A percentile compares a stretch with the other conserved stretches of the same genome.
These are phyloP conservation scores for Pseudocercospora eumusae DNA, from an alignment of 2,329 filamentous ascomycete species.

Conservation along the genomic window DNA sequence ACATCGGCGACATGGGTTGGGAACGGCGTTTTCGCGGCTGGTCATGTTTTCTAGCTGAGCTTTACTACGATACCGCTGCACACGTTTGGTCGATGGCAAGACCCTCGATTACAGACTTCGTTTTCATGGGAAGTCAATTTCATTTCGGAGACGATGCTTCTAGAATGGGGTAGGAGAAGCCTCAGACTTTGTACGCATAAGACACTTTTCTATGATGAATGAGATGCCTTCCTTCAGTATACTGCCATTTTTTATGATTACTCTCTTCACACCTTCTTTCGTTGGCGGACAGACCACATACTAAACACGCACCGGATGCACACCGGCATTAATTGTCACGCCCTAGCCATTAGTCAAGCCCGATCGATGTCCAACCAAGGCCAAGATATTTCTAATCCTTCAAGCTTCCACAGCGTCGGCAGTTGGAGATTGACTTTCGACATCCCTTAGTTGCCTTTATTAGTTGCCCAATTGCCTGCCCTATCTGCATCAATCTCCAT, in stretches of 20 bases:
- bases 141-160: neutral
- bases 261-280: neutral
- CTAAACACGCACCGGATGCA: neutral
- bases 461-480: constrained; percentile 7
- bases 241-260: neutral
- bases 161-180: neutral
- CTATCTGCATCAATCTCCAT: neutral
- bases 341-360: constrained; percentile 3
- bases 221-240: constrained; percentile 1
- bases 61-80: neutral
- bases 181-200: neutral
- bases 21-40: constrained; percentile 2
- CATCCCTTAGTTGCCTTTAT: constrained; percentile 2
- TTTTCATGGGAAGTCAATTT: neutral
- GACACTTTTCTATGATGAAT: neutral
- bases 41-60: constrained; percentile 3
- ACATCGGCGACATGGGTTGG: neutral
- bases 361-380: neutral
- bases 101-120: neutral
- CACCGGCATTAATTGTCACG: neutral
- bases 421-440: constrained; percentile 8
- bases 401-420: constrained; percentile 1
- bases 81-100: neutral
- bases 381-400: constrained; percentile 1
- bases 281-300: neutral